phyloP scores from a whole-genome alignment of 164 flowering plant species.

The Tinospora cordifolia region DNA sequence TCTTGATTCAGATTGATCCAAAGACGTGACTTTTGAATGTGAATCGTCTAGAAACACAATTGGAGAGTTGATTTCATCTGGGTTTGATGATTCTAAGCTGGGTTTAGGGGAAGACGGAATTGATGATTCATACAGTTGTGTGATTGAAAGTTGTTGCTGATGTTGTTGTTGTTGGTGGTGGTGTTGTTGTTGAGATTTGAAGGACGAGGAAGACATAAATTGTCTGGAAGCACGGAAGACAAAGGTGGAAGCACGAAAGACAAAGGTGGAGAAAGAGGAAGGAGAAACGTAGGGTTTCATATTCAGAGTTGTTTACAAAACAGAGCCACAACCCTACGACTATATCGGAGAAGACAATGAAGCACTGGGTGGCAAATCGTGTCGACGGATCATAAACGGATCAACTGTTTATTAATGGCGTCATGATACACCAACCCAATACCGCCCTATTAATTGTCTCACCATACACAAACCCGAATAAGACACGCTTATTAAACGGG shows the following conservation, averaged over 20 bases:
- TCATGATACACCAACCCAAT: no score
- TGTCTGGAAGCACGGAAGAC: constrained; percentile 5
- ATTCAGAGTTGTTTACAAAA: neutral
- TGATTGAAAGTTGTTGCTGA: neutral
- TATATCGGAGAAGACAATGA: no score
- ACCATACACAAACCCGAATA: no score
- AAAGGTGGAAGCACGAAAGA: constrained; percentile 9
- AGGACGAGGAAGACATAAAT: constrained; percentile 1
- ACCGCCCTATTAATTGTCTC: no score
- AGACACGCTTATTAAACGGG: no score
- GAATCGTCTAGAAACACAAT: constrained; percentile 2
- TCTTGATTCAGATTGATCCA: constrained; percentile 5
- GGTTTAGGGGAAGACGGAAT: neutral
- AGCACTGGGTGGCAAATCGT: no score
- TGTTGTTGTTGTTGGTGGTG: no score
- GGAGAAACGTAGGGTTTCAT: neutral
- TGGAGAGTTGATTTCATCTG: neutral
- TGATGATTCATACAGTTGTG: neutral
- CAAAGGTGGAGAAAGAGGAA: constrained; percentile 9
- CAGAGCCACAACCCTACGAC: no score
- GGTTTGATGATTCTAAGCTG: constrained; percentile 3
- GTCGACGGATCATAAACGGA: no score
- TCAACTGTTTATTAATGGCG: no score
- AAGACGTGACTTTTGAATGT: constrained; percentile 1
- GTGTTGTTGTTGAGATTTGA: constrained; percentile 6